Conservation (phyloP, 805 yeast genomes). For the Barnettozyma sucrosica region DNA sequence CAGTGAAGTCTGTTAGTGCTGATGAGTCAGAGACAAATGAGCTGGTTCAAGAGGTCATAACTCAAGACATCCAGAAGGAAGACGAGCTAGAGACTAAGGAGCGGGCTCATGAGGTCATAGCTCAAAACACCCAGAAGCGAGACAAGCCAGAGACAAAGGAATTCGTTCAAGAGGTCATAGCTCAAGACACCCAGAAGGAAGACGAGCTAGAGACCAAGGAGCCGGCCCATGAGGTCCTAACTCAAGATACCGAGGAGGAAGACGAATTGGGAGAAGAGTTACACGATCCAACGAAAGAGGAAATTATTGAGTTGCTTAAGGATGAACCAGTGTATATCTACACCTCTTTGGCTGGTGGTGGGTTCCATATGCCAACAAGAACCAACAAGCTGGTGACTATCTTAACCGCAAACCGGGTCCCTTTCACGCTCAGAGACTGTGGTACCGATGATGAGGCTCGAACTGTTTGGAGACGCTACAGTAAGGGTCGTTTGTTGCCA, state of each 20-base stretch:
- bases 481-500: slow-evolving; percentile 71
- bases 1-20: background rate
- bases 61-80: background rate
- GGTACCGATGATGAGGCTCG: slow-evolving; percentile 88
- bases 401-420: slow-evolving; percentile 64
- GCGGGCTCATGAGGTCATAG: background rate
- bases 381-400: slow-evolving; percentile 75
- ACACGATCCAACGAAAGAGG: slow-evolving; percentile 26
- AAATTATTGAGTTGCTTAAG: slow-evolving; percentile 24
- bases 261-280: slow-evolving; percentile 1
- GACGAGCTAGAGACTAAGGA: slow-evolving; percentile 1
- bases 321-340: slow-evolving; percentile 64
- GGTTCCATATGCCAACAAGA: slow-evolving; percentile 69
- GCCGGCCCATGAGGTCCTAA: background rate
- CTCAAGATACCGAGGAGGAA: background rate
- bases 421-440: slow-evolving; percentile 65
- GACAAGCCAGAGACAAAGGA: background rate
- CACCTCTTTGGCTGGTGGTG: slow-evolving; percentile 84
- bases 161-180: background rate
- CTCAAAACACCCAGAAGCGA: background rate
- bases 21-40: background rate
- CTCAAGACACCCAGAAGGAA: background rate
- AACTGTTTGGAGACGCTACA: slow-evolving; percentile 72
- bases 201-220: background rate
- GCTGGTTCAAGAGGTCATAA: background rate